Evolutionary conservation across 2,329 filamentous ascomycete genomes (phyloP).

Genomic region (Stylonectria norvegica): DNA sequence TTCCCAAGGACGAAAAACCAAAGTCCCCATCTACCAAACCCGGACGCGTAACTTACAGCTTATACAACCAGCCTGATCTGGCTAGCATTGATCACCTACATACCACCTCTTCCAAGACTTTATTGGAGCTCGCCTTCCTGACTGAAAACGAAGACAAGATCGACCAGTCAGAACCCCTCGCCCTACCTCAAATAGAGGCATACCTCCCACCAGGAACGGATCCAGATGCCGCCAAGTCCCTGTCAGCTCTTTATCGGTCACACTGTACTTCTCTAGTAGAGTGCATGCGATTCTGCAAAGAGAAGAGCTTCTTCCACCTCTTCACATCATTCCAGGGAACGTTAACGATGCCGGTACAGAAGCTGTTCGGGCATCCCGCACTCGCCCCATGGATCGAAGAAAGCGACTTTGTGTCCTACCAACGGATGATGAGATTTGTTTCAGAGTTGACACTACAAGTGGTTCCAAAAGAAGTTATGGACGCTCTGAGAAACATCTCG

Average conservation of each 20-base stretch:
- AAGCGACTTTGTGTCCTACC: constrained; percentile 93
- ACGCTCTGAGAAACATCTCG: constrained; percentile 83
- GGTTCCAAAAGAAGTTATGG: constrained; percentile 80
- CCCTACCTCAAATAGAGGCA: constrained; percentile 79
- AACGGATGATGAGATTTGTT: constrained; percentile 93
- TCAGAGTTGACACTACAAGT: constrained; percentile 87
- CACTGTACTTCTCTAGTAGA: constrained; percentile 95
- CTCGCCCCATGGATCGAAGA: constrained; percentile 92
- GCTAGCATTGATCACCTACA: constrained; percentile 56
- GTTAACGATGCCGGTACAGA: constrained; percentile 93
- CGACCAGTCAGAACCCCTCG: constrained; percentile 64
- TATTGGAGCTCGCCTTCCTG: constrained; percentile 59
- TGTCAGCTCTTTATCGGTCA: constrained; percentile 84
- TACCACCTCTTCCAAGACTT: constrained; percentile 55
- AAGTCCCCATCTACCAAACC: constrained; percentile 8
- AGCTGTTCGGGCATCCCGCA: constrained; percentile 76
- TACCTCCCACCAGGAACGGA: constrained; percentile 83
- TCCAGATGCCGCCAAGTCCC: constrained; percentile 77
- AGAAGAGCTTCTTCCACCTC: constrained; percentile 93
- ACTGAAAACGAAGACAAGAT: constrained; percentile 50
- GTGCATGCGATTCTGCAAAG: constrained; percentile 91
- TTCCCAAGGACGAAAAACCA: constrained; percentile 21
- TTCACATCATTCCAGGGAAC: constrained; percentile 96
- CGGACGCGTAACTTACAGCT: constrained; percentile 37
- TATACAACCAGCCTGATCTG: constrained; percentile 59